Evolutionary conservation across 2,329 filamentous ascomycete genomes (phyloP).

Genomic region (Aspergillus chevalieri): DNA sequence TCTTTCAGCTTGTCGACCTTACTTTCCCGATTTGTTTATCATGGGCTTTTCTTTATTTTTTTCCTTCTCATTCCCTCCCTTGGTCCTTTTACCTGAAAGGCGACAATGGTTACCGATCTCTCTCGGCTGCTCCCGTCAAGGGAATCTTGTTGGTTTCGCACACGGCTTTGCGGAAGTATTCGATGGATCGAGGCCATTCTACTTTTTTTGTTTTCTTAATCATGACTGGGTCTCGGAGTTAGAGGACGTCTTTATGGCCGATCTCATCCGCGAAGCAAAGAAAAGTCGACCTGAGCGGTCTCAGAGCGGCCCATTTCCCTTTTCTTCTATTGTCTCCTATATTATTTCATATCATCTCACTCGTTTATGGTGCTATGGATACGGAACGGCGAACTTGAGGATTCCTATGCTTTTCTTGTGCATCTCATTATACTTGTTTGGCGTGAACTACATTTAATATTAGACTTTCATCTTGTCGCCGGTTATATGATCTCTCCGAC

Average conservation of each 20-base stretch:
- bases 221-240: background rate
- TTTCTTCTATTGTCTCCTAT: conserved; percentile 13
- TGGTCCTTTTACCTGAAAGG: conserved; percentile 7
- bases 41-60: conserved; percentile 15
- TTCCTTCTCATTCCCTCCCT: conserved; percentile 7
- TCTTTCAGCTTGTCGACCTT: background rate
- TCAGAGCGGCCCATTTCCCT: conserved; percentile 8
- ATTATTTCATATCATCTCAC: conserved; percentile 23
- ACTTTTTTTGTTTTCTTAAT: conserved; percentile 2
- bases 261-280: conserved; percentile 9
- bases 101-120: conserved; percentile 11
- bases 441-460: conserved; percentile 21
- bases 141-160: conserved; percentile 11
- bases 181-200: conserved; percentile 5
- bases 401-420: conserved; percentile 12
- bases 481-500: conserved; percentile 14
- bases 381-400: conserved; percentile 31
- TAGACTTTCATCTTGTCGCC: conserved; percentile 18
- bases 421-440: conserved; percentile 9
- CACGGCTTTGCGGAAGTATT: conserved; percentile 13
- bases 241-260: conserved; percentile 2
- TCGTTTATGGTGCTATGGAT: conserved; percentile 34
- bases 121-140: conserved; percentile 7
- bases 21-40: conserved; percentile 12
- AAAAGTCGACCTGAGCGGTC: conserved; percentile 2